Conservation (phyloP, 768 basidiomycete genomes). For the Termitomyces sp. region DNA sequence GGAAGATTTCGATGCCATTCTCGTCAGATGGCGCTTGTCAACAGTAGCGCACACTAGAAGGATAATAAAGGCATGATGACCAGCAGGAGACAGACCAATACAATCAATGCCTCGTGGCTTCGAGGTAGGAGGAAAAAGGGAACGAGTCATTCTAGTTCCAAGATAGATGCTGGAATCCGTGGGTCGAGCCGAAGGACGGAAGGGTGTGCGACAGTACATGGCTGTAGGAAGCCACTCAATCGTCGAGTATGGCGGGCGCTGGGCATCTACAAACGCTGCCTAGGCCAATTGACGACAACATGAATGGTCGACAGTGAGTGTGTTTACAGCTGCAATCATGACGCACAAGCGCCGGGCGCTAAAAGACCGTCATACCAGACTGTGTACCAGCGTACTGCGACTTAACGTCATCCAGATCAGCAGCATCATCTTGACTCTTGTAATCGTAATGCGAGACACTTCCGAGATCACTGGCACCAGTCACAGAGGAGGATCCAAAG, state of each 20-base stretch:
- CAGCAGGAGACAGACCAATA: neutral
- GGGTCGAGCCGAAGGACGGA: constrained; percentile 9
- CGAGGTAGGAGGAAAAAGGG: neutral
- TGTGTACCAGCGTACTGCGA: constrained; percentile 85
- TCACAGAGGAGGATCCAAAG: constrained; percentile 60
- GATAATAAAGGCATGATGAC: neutral
- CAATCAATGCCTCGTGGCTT: neutral
- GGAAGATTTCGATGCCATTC: neutral
- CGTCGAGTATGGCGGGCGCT: constrained; percentile 3
- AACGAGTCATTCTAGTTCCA: constrained; percentile 11
- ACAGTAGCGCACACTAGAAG: neutral
- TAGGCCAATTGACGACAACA: constrained; percentile 5
- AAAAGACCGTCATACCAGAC: constrained; percentile 82
- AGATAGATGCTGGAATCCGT: constrained; percentile 9
- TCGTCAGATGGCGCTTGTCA: neutral
- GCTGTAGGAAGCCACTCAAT: constrained; percentile 8
- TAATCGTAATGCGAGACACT: constrained; percentile 76
- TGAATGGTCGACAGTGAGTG: constrained; percentile 5
- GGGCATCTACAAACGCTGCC: constrained; percentile 1
- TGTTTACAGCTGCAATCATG: constrained; percentile 1
- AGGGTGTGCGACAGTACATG: constrained; percentile 8
- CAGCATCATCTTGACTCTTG: constrained; percentile 84
- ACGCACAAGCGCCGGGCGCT: constrained; percentile 3
- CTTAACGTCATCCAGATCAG: constrained; percentile 82
- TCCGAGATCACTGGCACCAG: constrained; percentile 73